These are phyloP conservation scores for Trichaptum fuscoviolaceum DNA, from an alignment of 768 basidiomycete genomes.

Conservation along the genomic window DNA sequence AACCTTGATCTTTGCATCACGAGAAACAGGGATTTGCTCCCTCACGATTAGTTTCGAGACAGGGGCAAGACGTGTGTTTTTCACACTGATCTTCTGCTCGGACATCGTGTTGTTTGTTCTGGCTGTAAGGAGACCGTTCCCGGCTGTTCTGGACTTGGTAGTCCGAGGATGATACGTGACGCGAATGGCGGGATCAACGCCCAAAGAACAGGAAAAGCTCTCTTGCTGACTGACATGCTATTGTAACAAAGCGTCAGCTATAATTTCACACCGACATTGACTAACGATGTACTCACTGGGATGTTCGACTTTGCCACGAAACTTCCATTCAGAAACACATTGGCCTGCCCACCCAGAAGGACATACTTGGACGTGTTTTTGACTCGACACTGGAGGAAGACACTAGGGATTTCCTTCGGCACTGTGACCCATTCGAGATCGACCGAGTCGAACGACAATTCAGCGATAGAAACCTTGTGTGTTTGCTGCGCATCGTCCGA, in stretches of 20 bases:
- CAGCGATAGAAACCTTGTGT: constrained; percentile 50
- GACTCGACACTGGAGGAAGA: constrained; percentile 47
- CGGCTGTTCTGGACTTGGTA: constrained; percentile 10
- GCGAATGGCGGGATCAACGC: constrained; percentile 29
- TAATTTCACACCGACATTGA: neutral
- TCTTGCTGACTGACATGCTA: constrained; percentile 47
- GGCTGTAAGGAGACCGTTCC: constrained; percentile 8
- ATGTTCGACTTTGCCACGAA: constrained; percentile 53
- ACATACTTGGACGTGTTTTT: constrained; percentile 55
- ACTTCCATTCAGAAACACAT: constrained; percentile 50
- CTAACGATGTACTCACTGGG: constrained; percentile 2
- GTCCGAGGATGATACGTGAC: constrained; percentile 28
- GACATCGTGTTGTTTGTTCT: constrained; percentile 10
- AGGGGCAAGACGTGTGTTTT: constrained; percentile 12
- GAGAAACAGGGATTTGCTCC: constrained; percentile 16
- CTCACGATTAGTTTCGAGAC: constrained; percentile 15
- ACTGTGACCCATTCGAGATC: constrained; percentile 41
- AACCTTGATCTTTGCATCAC: constrained; percentile 17
- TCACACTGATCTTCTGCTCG: constrained; percentile 15
- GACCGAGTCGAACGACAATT: constrained; percentile 38
- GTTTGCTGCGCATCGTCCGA: constrained; percentile 28
- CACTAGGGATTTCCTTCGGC: constrained; percentile 43
- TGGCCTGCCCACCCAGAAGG: constrained; percentile 48
- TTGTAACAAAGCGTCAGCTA: neutral
- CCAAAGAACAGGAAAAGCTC: constrained; percentile 51